Percentiles rank a stretch among this genome's conserved stretches.
These are phyloP conservation scores for Yamadazyma oceani DNA, from an alignment of 1,139 yeast genomes.

Conservation along the genomic window DNA sequence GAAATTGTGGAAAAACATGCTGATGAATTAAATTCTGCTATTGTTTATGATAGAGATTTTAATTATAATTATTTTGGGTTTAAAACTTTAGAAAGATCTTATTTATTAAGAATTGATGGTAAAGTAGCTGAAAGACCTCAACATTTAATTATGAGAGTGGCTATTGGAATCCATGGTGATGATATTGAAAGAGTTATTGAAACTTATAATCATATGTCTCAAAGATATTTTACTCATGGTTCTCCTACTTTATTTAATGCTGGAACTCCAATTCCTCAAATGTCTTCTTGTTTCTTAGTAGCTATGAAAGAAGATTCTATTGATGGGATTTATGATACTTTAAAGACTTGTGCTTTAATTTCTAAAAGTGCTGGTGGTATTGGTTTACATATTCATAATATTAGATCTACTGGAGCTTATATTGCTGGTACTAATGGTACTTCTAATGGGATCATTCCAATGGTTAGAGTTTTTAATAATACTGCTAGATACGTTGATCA, in stretches of 20 bases:
- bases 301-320: constrained; percentile 90
- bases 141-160: constrained; percentile 85
- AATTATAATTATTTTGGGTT: constrained; percentile 82
- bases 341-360: constrained; percentile 82
- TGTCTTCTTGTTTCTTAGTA: constrained; percentile 86
- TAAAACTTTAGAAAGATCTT: constrained; percentile 84
- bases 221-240: constrained; percentile 82
- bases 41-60: constrained; percentile 82
- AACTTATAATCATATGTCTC: constrained; percentile 83
- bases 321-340: constrained; percentile 85
- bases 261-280: constrained; percentile 83
- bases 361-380: constrained; percentile 92
- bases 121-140: constrained; percentile 88
- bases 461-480: constrained; percentile 87
- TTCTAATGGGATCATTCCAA: constrained; percentile 84
- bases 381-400: constrained; percentile 81
- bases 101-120: constrained; percentile 67
- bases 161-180: constrained; percentile 81
- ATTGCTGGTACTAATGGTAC: constrained; percentile 91
- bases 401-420: constrained; percentile 82
- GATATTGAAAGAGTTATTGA: constrained; percentile 72
- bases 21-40: constrained; percentile 76
- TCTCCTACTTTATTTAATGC: constrained; percentile 90
- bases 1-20: constrained; percentile 61
- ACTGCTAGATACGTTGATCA: constrained; percentile 93